A percentile compares a stretch with the other conserved stretches of the same genome.
phyloP scores from a whole-genome alignment of 345 rosid genomes.

The Alliaria petiolata region DNA sequence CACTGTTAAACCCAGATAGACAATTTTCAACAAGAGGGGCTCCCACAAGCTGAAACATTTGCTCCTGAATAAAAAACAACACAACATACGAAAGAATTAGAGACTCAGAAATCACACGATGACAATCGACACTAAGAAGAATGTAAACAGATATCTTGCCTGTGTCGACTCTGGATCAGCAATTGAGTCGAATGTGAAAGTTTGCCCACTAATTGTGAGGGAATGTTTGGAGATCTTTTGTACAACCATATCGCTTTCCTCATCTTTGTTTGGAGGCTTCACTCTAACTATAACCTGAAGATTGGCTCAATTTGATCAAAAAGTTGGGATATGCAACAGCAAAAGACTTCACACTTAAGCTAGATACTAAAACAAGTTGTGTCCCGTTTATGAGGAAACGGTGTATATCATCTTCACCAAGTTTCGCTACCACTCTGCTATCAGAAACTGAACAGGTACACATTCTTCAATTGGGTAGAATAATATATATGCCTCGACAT shows the following conservation, averaged over 20 bases:
- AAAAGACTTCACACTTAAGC: background rate
- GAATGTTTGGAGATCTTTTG: constrained; percentile 54
- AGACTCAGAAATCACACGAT: background rate
- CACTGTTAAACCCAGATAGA: constrained; percentile 87
- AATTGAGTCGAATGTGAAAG: constrained; percentile 78
- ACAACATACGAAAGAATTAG: background rate
- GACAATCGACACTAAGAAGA: background rate
- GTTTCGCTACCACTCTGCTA: no score
- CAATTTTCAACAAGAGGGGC: constrained; percentile 87
- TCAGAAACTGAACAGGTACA: background rate
- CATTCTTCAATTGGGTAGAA: background rate
- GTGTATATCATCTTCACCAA: no score
- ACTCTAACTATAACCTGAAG: constrained; percentile 72
- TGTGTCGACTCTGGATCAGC: constrained; percentile 66
- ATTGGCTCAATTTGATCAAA: background rate
- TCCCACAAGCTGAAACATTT: constrained; percentile 75
- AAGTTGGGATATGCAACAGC: background rate
- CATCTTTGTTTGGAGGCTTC: constrained; percentile 66
- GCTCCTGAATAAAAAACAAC: constrained; percentile 42
- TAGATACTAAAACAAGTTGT: no score
- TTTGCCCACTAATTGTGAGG: constrained; percentile 57
- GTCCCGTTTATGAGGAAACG: no score
- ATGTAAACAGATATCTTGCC: constrained; percentile 30
- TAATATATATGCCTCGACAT: background rate
- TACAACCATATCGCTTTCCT: constrained; percentile 56